Evolutionary conservation across 306 rosid genomes (phyloP).

Genomic region (Morella rubra): DNA sequence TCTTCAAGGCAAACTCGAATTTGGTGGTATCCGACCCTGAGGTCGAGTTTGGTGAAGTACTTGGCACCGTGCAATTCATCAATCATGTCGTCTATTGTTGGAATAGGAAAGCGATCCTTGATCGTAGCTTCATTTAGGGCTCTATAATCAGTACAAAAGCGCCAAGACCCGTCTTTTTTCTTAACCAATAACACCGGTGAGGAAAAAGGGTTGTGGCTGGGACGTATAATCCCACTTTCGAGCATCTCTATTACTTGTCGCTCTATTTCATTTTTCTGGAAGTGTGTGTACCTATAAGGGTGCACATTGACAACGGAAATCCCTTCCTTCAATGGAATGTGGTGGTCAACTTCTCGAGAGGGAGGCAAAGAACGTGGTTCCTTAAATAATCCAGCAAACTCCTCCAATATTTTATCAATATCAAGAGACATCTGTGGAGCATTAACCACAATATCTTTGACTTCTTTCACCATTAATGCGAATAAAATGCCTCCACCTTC

Average conservation of each 20-base stretch:
- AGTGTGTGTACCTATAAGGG: background rate
- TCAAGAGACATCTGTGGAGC: no score
- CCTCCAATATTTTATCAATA: no score
- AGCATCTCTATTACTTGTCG: background rate
- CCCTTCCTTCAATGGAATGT: background rate
- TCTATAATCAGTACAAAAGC: background rate
- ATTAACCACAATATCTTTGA: no score
- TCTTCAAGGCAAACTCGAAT: background rate
- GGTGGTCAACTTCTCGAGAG: background rate
- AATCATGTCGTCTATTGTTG: background rate
- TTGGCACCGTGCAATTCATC: background rate
- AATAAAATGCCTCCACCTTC: no score
- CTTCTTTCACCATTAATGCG: no score
- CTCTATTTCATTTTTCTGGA: background rate
- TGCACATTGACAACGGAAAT: background rate
- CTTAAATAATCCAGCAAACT: background rate
- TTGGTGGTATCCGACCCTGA: background rate
- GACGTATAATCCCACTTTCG: fast-evolving
- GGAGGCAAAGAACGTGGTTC: background rate
- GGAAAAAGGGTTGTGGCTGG: background rate
- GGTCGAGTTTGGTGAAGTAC: background rate
- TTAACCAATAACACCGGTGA: background rate
- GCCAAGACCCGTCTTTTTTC: background rate
- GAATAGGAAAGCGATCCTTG: background rate
- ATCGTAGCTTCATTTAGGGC: background rate